Conservation (phyloP, 2,329 filamentous ascomycete genomes). For the Herpotrichia juniperi region DNA sequence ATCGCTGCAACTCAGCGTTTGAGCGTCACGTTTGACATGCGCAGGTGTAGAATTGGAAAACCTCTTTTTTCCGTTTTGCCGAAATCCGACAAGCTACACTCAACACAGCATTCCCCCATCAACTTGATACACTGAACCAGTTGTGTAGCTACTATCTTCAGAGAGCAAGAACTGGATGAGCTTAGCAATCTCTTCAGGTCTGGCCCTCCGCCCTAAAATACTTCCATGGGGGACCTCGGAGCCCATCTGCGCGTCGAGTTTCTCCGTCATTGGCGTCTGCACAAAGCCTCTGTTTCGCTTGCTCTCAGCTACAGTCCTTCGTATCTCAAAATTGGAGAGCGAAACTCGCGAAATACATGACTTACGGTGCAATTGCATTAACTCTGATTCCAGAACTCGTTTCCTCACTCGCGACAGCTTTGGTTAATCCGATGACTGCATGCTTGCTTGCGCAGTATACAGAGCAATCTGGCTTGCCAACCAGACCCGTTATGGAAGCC, state of each 20-base stretch:
- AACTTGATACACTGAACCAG: constrained; percentile 23
- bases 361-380: constrained; percentile 52
- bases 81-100: background rate
- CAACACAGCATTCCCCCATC: constrained; percentile 23
- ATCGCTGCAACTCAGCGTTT: background rate
- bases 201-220: constrained; percentile 16
- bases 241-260: constrained; percentile 10
- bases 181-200: constrained; percentile 21
- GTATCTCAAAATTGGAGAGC: background rate
- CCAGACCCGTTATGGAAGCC: constrained; percentile 57
- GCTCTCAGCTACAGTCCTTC: background rate
- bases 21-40: no score
- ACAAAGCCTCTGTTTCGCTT: constrained; percentile 18
- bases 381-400: constrained; percentile 41
- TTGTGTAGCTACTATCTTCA: constrained; percentile 23
- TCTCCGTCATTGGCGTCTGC: constrained; percentile 22
- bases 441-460: constrained; percentile 33
- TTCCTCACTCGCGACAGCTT: constrained; percentile 47
- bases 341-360: constrained; percentile 6
- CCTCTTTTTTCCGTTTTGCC: background rate
- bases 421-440: constrained; percentile 40
- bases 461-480: constrained; percentile 32
- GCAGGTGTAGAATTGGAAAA: no score
- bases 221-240: constrained; percentile 15
- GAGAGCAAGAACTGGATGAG: constrained; percentile 21